A percentile compares a stretch with the other conserved stretches of the same genome.
Evolutionary conservation across 2,329 filamentous ascomycete species (phyloP).

Genomic region (Talaromyces piceae): DNA sequence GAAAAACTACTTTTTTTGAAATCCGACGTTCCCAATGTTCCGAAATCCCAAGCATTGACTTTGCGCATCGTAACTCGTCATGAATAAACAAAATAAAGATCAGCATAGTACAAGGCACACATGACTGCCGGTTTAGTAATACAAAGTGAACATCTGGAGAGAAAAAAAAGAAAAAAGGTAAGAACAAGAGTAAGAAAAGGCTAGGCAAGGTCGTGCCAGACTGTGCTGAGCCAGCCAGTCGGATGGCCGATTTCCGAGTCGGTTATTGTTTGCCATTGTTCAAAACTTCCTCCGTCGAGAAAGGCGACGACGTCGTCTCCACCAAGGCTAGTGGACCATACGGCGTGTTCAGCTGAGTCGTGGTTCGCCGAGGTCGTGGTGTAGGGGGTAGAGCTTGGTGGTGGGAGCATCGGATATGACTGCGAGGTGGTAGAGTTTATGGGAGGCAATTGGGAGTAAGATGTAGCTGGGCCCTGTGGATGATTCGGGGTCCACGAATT

Average conservation of each 20-base stretch:
- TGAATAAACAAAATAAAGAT: background rate
- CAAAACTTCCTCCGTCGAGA: constrained; percentile 28
- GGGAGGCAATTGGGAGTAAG: constrained; percentile 30
- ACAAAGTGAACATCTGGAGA: background rate
- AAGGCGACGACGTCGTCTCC: constrained; percentile 33
- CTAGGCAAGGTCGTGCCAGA: constrained; percentile 23
- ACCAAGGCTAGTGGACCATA: constrained; percentile 27
- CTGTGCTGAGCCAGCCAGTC: constrained; percentile 28
- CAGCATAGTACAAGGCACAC: background rate
- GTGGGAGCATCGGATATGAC: constrained; percentile 28
- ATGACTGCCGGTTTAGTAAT: constrained; percentile 2
- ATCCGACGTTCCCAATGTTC: background rate
- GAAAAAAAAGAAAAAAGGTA: background rate
- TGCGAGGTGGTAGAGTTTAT: constrained; percentile 27
- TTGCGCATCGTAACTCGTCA: constrained; percentile 1
- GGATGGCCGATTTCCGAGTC: constrained; percentile 26
- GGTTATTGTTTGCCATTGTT: constrained; percentile 20
- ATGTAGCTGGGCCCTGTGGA: constrained; percentile 21
- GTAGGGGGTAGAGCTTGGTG: constrained; percentile 19
- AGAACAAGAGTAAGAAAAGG: background rate
- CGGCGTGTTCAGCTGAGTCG: constrained; percentile 3
- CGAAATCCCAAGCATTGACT: background rate
- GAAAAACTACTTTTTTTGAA: background rate
- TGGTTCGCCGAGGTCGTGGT: constrained; percentile 1
- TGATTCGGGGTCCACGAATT: constrained; percentile 28